A percentile compares a stretch with the other conserved stretches of the same genome.
Conservation (phyloP, 1,284 basidiomycete genomes). For the Wolfiporia cocos region DNA sequence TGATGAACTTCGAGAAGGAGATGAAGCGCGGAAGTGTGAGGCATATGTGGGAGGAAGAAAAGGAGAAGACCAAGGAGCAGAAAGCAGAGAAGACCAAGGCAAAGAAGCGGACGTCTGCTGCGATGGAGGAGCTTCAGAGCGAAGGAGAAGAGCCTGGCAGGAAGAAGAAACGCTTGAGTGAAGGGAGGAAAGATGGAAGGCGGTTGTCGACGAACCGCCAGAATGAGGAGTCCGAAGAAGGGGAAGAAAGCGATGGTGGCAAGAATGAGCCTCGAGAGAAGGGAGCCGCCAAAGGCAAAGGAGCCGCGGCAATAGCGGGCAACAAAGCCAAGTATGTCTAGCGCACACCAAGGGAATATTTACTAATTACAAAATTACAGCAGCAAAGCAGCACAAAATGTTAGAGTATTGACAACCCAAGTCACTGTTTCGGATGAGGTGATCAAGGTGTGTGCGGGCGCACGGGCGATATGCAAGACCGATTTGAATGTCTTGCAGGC, state of each 20-base stretch:
- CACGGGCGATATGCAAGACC: too few species aligned
- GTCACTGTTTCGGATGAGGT: conserved; percentile 47
- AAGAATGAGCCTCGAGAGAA: neutral
- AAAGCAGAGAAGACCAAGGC: conserved; percentile 17
- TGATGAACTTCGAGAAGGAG: conserved; percentile 63
- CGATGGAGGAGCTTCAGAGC: conserved; percentile 18
- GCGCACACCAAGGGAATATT: too few species aligned
- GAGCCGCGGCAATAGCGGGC: too few species aligned
- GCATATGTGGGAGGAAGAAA: conserved; percentile 20
- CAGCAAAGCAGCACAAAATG: too few species aligned
- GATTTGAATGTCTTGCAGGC: too few species aligned
- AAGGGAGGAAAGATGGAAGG: conserved; percentile 7
- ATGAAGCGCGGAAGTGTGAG: conserved; percentile 37
- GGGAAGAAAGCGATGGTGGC: neutral
- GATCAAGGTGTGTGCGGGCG: conserved; percentile 41
- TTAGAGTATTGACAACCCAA: conserved; percentile 63
- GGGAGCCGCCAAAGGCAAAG: conserved; percentile 1
- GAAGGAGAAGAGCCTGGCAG: conserved; percentile 25
- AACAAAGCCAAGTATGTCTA: too few species aligned
- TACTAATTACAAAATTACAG: too few species aligned
- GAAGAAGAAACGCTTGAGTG: conserved; percentile 27
- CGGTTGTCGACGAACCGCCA: conserved; percentile 4
- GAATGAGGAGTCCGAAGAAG: too few species aligned
- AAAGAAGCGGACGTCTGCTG: conserved; percentile 22
- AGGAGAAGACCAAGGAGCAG: conserved; percentile 23